Evolutionary conservation across 176 grass and related monocot genomes (phyloP).

Genomic region (Olyra latifolia): DNA sequence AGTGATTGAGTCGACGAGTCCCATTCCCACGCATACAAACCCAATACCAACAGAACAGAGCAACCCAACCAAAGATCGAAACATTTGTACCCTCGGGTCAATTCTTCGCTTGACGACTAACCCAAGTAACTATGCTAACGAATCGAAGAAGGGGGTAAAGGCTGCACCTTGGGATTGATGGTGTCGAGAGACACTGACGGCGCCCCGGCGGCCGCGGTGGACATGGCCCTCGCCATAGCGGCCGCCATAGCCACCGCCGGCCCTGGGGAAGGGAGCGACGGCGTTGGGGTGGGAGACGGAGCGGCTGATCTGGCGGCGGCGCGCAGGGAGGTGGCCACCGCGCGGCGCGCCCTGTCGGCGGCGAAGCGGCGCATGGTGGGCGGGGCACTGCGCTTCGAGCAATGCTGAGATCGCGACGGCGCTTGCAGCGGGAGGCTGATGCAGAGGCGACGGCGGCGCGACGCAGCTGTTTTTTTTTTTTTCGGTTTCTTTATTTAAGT

Average conservation of each 20-base stretch:
- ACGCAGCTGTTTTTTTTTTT: neutral
- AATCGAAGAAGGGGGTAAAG: neutral
- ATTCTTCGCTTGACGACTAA: neutral
- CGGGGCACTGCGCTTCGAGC: neutral
- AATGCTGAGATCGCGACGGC: constrained; percentile 14
- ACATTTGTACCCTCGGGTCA: neutral
- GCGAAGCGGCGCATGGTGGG: constrained; percentile 61
- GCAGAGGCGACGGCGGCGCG: neutral
- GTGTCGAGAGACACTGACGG: constrained; percentile 53
- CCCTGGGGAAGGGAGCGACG: neutral
- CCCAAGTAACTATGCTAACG: neutral
- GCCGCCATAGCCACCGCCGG: constrained; percentile 41
- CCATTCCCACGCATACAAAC: neutral
- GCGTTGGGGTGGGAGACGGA: constrained; percentile 3
- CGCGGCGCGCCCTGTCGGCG: constrained; percentile 55
- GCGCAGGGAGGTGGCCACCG: constrained; percentile 38
- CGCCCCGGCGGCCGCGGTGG: constrained; percentile 31
- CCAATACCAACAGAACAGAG: neutral
- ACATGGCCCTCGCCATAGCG: constrained; percentile 42
- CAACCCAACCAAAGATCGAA: neutral
- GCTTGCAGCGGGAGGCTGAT: neutral
- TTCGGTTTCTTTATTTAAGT: neutral
- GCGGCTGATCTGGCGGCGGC: constrained; percentile 43
- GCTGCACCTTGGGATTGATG: constrained; percentile 68
- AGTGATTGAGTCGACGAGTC: neutral